phyloP scores from a whole-genome alignment of 176 grass and related monocot species.

The Aegilops bicornis region DNA sequence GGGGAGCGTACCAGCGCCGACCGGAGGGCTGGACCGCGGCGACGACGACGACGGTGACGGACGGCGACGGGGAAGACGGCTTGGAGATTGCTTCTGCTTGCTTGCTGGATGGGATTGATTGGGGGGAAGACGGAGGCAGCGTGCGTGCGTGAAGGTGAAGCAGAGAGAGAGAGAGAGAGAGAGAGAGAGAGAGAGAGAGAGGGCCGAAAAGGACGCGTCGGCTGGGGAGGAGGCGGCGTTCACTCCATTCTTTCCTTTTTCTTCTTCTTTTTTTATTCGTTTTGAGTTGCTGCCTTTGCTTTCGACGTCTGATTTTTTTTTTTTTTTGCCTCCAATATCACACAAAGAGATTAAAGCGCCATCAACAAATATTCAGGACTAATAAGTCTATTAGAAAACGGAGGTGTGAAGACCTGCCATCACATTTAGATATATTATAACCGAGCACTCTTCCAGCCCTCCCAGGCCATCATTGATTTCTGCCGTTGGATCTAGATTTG shows the following conservation, averaged over 20 bases:
- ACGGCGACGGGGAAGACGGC: neutral
- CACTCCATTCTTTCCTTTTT: neutral
- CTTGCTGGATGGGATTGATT: neutral
- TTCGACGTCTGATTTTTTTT: neutral
- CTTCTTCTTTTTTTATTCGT: neutral
- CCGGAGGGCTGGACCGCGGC: too few relatives aligned
- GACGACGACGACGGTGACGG: too few relatives aligned
- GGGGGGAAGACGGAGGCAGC: too few relatives aligned
- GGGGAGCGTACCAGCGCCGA: neutral
- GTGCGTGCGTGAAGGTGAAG: neutral
- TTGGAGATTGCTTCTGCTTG: neutral
- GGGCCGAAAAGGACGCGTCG: neutral
- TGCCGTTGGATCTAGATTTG: too few relatives aligned
- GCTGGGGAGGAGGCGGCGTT: neutral
- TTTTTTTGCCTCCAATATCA: too few relatives aligned
- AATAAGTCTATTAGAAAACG: too few relatives aligned
- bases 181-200: neutral
- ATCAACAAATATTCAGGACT: too few relatives aligned
- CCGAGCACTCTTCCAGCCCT: too few relatives aligned
- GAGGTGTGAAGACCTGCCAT: too few relatives aligned
- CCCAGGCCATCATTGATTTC: too few relatives aligned
- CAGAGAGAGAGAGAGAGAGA: neutral
- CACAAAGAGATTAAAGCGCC: too few relatives aligned
- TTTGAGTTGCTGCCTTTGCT: neutral
- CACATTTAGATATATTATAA: too few relatives aligned